Evolutionary conservation across 352 stramenopile genomes (phyloP), one percentile per base, ranked within the genome.

Genomic region (Peronospora destructor): DNA sequence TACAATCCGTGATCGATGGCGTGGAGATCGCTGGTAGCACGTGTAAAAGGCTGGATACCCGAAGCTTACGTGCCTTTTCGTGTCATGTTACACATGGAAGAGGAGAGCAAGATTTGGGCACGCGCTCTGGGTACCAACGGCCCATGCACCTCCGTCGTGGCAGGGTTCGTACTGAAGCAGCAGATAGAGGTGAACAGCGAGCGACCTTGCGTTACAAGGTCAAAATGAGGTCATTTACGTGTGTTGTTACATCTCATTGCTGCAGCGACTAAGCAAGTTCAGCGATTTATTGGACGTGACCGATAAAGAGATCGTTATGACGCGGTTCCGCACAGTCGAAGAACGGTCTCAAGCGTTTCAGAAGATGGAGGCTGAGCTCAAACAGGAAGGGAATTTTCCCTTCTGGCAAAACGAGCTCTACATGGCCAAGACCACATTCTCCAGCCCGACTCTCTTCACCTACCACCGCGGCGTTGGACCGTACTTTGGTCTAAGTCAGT

Each of bases 381-480:
- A 67, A 17, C 42, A 56, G n/a, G 66, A 82, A 21, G 62, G 60
- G 3, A 56, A 45, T 19, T 85, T 87, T 56, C 62, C 64, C 5
- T 50, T 65, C 16, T 87, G 71, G 74, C 74, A 84, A 43, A 56
- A 77, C 37, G 76, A 90, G 52, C 50, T 76, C 30, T 90, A 87
- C 55, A 66, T 63, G 13, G 61, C 79, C 38, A 78, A 67, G 63
- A 66, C 52, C 2, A 60, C 59, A 35, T 79, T 80, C 45, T 61
- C 59, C 26, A 65, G 64, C 19, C 48, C 47, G 6, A 72, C 73
- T 28, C 56, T 87, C 13, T 86, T 90, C 50, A 65, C 58, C 48
- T 84, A 72, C 52, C 64, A 90, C 28, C 76, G 79, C n/a, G 73
- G 75, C 17, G 73, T 74, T n/a, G 76, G 66, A 26, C 53, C 63